Base-by-base conservation (phyloP, 495 filamentous ascomycete genomes). In the Aspergillus biplanus region DNA sequence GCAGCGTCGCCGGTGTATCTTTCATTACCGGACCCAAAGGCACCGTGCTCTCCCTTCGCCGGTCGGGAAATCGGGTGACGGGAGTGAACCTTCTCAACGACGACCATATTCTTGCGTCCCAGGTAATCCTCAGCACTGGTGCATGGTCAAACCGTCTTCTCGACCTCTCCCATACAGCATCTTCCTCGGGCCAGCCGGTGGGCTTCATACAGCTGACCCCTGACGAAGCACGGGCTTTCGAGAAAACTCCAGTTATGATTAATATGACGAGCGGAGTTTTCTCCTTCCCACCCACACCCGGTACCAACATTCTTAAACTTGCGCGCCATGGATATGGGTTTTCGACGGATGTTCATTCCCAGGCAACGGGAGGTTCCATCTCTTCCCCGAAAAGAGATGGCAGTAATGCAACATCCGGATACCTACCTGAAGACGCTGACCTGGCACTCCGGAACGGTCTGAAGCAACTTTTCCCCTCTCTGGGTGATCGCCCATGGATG, bases 321-420 rank as follows among this genome's bases (percentile, higher is more conserved):
- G 92, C 90, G 5, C 79, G 88, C 2, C 93, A 97, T 69, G 82
- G 80, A n/a, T 88, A 87, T 71, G 93, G 93, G 2, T 96, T 93
- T 48, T 73, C 73, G 8, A 62, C 59, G 1, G 39, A 62, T 1
- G 52, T 61, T 0, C 49, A 65, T 6, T 67, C 65, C 33, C 44
- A 54, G 18, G 48, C 58, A 13, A 48, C 63, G n/a, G 53, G 62
- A 0, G 48, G 63, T 7, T 44, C 48, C n/a, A 62, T 75, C 11
- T 75, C 71, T 2, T 56, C 70, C 0, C 75, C 75, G 0, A 65
- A 69, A 3, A 57, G 58, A n/a, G 50, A 58, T 12, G 52, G 69
- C 6, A 65, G 70, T 13, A 69, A 70, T 4, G 59, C 68, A n/a
- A 64, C 70, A 5, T 71, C 73, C 27, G 70, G 73, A 34, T 76